These are phyloP conservation scores for Diaporthe humulicola DNA, from an alignment of 2,329 filamentous ascomycete genomes.

Conservation along the genomic window DNA sequence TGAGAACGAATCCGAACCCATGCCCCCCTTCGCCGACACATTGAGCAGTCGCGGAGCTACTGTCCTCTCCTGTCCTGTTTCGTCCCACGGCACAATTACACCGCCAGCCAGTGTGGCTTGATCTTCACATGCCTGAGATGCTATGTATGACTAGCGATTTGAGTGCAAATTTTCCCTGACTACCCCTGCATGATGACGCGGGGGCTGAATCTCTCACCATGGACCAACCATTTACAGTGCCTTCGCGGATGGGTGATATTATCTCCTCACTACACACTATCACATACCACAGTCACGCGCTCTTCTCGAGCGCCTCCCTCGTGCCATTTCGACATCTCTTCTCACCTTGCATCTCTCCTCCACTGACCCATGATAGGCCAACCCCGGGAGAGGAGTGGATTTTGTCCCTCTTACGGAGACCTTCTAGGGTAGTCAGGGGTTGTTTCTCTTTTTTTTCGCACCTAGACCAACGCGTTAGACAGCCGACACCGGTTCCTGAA, in stretches of 20 bases:
- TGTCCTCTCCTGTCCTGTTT: not conserved
- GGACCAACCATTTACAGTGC: not conserved
- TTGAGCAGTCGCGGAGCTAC: not conserved
- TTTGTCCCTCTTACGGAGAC: not conserved
- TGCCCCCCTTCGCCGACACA: not conserved
- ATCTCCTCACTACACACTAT: not conserved
- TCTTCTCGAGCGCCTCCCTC: not conserved
- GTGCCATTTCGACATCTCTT: not conserved
- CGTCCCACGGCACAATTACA: not conserved
- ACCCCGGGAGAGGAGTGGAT: not conserved
- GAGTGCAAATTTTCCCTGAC: not conserved
- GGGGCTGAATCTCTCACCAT: not conserved
- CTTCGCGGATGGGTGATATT: not conserved
- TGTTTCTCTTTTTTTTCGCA: not conserved
- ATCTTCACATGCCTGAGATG: slow-evolving; percentile 38
- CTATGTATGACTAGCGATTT: not conserved
- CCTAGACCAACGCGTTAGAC: not conserved
- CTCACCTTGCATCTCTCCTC: not conserved
- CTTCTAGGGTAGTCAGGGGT: slow-evolving; percentile 16
- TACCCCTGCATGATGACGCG: slow-evolving; percentile 35
- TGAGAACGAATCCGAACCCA: not conserved
- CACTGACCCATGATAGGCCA: slow-evolving; percentile 1
- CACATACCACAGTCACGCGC: slow-evolving; percentile 2
- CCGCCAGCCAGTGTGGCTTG: slow-evolving; percentile 19
- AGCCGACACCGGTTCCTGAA: not conserved